Base-by-base conservation (phyloP, 1,284 basidiomycete species). In the Inonotus obliquus region DNA sequence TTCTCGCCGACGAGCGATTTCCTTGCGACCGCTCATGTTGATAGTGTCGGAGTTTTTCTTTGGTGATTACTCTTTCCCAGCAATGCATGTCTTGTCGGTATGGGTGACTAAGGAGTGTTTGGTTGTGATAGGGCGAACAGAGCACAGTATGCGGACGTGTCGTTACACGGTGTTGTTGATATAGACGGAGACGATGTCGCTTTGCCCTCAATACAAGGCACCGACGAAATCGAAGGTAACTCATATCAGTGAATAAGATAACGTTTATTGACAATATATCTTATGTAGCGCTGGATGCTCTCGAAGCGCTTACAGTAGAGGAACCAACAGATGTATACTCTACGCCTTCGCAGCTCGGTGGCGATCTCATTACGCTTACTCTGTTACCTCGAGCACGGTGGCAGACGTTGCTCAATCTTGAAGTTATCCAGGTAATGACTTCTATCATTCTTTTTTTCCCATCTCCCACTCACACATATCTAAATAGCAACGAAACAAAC, bases 1-100 rank as follows among this genome's bases (percentile, higher is more conserved):
- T 97, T 99, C 72, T 98, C 94, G 0, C 97, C 97, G 0, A 91
- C 94, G 0, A 91, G 91, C 62, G 97, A 99, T 73, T 99, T 99
- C 76, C 75, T 99, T 61, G 97, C 97, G 0, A 97, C 96, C 1
- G 81, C 93, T 0, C 97, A 99, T 73, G 87, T 96, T 2, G 96
- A 97, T 70, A 94, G 89, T 63, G 88, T 98, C 49, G 97, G 96
- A 4, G 84, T 99, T 4, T 96, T 91, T 72, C 82, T 99, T 13
- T 99, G 97, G 95, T 89, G 68, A 62, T 81, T 65, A 35, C 25
- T 19, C 60, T 11, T 19, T 21, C 32, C 61, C 44, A 49, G 38
- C 41, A 49, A 14, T 63, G n/a, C 14, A n/a, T 54, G 37, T n/a
- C n/a, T n/a, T n/a, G n/a, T 17, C 19, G 17, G 39, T 19, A 27